These are phyloP conservation scores for Terana coerulea DNA, from an alignment of 768 basidiomycete genomes.

Conservation along the genomic window DNA sequence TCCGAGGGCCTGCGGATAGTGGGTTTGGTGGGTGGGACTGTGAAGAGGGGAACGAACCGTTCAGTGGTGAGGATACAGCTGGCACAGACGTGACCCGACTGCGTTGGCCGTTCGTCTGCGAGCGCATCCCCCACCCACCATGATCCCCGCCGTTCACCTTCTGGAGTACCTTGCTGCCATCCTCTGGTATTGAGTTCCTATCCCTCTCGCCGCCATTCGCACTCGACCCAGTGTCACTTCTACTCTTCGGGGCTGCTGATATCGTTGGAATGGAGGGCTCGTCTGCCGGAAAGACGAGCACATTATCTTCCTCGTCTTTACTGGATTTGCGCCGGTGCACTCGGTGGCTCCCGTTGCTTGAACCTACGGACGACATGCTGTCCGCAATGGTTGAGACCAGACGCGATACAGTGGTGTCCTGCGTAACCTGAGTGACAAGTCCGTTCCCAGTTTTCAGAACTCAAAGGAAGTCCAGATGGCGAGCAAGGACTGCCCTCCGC, in stretches of 20 bases:
- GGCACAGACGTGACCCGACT: conserved; percentile 24
- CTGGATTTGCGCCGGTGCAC: conserved; percentile 34
- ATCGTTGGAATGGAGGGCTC: conserved; percentile 14
- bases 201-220: background rate
- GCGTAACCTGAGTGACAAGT: background rate
- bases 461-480: too few species aligned
- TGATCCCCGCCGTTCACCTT: conserved; percentile 2
- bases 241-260: conserved; percentile 12
- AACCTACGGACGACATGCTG: background rate
- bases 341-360: background rate
- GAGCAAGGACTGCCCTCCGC: too few species aligned
- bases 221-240: conserved; percentile 1
- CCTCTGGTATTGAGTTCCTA: background rate
- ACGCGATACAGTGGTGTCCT: background rate
- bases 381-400: background rate
- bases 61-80: conserved; percentile 14
- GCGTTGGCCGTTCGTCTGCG: conserved; percentile 11
- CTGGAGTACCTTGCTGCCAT: background rate
- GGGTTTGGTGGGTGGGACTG: conserved; percentile 21
- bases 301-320: conserved; percentile 30
- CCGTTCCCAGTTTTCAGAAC: too few species aligned
- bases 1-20: conserved; percentile 28
- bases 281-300: conserved; percentile 17
- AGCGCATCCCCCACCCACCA: conserved; percentile 1
- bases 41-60: conserved; percentile 15